A percentile compares a stretch with the other conserved stretches of the same genome.
These are phyloP conservation scores for Hordeum vulgare DNA, from an alignment of 176 grass and related monocot species.

Conservation along the genomic window MorexV3_pseudomolecules_assembly NC_058519.1:69595417-69595916, in stretches of 20 bases:
- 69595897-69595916: no score
- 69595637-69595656: slow-evolving; percentile 49
- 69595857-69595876: no score
- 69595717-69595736: not conserved
- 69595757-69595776: not conserved
- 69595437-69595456: slow-evolving; percentile 71
- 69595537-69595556: not conserved
- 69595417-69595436: slow-evolving; percentile 72
- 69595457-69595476: slow-evolving; percentile 50
- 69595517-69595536: not conserved
- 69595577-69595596: slow-evolving; percentile 23
- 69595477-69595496: slow-evolving; percentile 66
- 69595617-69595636: slow-evolving; percentile 63
- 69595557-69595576: not conserved
- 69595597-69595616: slow-evolving; percentile 60
- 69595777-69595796: not conserved
- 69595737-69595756: not conserved
- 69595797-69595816: not conserved
- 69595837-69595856: no score
- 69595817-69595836: not conserved
- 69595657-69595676: slow-evolving; percentile 45
- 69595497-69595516: slow-evolving; percentile 75
- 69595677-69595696: slow-evolving; percentile 48
- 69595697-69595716: slow-evolving; percentile 33
- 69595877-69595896: no score